Evolutionary conservation across 1,284 basidiomycete genomes (phyloP), one percentile per base, ranked within the genome.

Genomic region (Leccinum colubrinum): DNA sequence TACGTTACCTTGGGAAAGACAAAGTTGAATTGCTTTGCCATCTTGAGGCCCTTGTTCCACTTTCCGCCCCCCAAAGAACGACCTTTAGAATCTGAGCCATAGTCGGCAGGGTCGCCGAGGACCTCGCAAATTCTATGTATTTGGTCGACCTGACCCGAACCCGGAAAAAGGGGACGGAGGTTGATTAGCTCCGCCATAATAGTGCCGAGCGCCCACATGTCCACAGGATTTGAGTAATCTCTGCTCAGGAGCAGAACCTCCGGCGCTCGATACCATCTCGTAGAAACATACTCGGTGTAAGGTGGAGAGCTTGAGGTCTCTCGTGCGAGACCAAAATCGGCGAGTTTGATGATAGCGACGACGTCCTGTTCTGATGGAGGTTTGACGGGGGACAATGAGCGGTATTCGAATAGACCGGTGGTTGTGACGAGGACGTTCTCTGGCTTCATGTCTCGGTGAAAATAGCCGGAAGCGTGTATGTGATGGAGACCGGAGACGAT

Each of bases 371-470:
- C 95, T 55, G 86, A 81, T 5, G 84, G 82, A 33, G 81, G 77
- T 11, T 86, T 83, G 46, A 80, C 66, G 17, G 88, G 86, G 20
- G 85, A 88, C 41, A 93, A 79, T 7, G 93, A 85, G n/a, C 88
- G 88, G 74, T 99, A 99, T 77, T 98, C 95, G 67, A 91, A 91
- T 56, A 98, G 84, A 25, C 97, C 97, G 9, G 95, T 98, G 2
- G 97, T 99, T n/a, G 97, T 99, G 70, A 99, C 97, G 60, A 99
- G 87, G n/a, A 99, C 87, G 71, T 99, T 99, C 75, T 99, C 97
- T 30, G 97, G 97, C 78, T 99, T 99, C 94, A 99, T 97, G 77
- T 99, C 97, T 59, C 97, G 93, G 76, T 99, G 97, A 76, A 99
- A 99, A 78, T 97, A 99, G 61, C 97, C 97, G 55, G 90, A 82